Evolutionary conservation across 257 asterid genomes (phyloP), one percentile per base, ranked within the genome.

Genomic region (Salvia splendens): DNA sequence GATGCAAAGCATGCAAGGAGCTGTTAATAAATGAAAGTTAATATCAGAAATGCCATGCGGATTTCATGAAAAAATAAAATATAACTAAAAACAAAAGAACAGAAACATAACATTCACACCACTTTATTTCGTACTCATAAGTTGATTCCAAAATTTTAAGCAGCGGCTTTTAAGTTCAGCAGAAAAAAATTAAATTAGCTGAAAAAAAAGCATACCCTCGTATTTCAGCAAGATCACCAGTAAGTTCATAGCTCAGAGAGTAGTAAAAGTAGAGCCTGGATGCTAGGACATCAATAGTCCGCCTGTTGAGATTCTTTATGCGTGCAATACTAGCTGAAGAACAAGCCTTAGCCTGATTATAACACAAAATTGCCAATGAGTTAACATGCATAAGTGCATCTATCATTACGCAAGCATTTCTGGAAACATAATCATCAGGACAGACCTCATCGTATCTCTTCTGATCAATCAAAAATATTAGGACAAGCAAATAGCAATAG

Each of bases 261-360:
- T 92, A 87, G 84, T 85, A 92, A 65, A 78, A 84, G 81, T 89
- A 92, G 70, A 92, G 92, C 78, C 95, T 87, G 68, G 96, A 84
- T 49, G 98, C 87, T 70, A 92, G 77, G 74, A 89, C 91, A 73
- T 92, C 98, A 72, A 87, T 80, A 58, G 96, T 87, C 73, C 91
- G 81, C 84, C 82, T 85, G 64, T 89, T 92, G 67, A 87, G 81
- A 75, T 70, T 85, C 89, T 84, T 92, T 33, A 89, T 38, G 42
- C 91, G 96, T 36, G 91, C 91, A 78, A 92, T 83, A 80, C 96
- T 82, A 66, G 95, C 92, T n/a, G 91, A 77, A 46, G 96, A 88
- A 76, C 96, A 89, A 40, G 92, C 87, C 84, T 92, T 92, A 65
- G 95, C 98, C 96, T 92, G 86, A 60, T 55, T 10, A 77, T 58